Base-by-base conservation (phyloP, 2,329 filamentous ascomycete species). In the Huntiella abstrusa region DNA sequence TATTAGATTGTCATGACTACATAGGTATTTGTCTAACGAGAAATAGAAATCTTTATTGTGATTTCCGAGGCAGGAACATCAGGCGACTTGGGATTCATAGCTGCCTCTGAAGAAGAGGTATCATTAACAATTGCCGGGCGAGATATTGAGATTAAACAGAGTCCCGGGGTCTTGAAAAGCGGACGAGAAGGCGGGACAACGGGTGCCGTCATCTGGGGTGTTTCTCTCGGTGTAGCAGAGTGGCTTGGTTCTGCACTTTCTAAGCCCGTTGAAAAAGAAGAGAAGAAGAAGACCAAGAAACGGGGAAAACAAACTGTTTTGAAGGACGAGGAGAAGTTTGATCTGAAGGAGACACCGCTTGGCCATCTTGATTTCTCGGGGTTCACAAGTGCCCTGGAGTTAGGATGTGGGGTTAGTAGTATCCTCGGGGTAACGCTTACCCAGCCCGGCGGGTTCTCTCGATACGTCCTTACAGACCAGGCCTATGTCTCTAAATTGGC, bases 401-500 rank as follows among this genome's bases (percentile, higher is more conserved):
- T 98, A 4, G 91, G 91, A 38, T 86, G 84, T 58, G 91, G 91
- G 46, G 80, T 93, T 47, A 83, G 86, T 1, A 84, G 80, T 13
- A 67, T 96, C 33, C 73, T 87, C 33, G 84, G 80, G 3, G 65
- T 91, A 34, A 65, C 75, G 5, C 62, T 94, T 10, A 45, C 35
- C 2, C 71, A 73, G 1, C 64, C 63, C 3, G 68, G 92, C 13
- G 53, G 58, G 16, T 28, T 28, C 22, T 28, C 22, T 28, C 66
- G 66, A 49, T 92, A 91, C 58, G 68, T 86, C 39, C 75, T 91
- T 40, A 94, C 87, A 0, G 91, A 98, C 59, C 88, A 95, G 60
- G 63, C 75, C 39, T 96, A 96, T 60, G 82, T 93, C 2, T 69
- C 82, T 49, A 80, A 76, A 51, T 63, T 88, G 1, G 64, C 94